phyloP scores from a whole-genome alignment of 2,329 filamentous ascomycete species.

The Tolypocladium tropicale region DNA sequence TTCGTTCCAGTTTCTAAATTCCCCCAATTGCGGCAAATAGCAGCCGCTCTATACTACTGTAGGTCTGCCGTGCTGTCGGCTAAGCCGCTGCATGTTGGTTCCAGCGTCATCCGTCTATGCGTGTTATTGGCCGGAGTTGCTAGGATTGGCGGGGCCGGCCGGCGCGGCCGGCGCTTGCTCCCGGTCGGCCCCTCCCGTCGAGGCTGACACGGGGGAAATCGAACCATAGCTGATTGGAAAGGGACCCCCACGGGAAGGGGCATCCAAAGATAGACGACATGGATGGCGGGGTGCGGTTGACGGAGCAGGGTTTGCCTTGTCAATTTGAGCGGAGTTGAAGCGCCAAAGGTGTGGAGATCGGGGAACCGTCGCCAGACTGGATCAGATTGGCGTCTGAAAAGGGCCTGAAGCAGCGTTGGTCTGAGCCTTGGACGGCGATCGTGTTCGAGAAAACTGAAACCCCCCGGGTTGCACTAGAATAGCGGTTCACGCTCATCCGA shows the following conservation, averaged over 20 bases:
- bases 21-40: neutral
- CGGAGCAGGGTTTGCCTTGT: too few species aligned
- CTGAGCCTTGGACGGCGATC: too few species aligned
- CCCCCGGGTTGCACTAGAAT: neutral
- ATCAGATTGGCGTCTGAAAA: neutral
- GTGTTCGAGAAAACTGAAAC: neutral
- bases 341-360: too few species aligned
- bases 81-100: neutral
- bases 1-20: neutral
- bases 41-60: neutral
- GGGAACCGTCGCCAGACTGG: too few species aligned
- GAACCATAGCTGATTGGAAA: too few species aligned
- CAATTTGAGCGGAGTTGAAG: too few species aligned
- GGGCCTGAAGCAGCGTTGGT: too few species aligned
- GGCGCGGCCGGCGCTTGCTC: neutral
- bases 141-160: neutral
- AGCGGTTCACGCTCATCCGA: too few species aligned
- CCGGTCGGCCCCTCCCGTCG: neutral
- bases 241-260: too few species aligned
- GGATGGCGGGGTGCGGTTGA: too few species aligned
- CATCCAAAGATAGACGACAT: neutral
- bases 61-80: neutral
- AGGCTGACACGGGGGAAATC: neutral
- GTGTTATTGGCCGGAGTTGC: neutral
- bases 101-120: neutral